These are phyloP conservation scores for Coccomyxa sp. DNA, from an alignment of 139 green algal genomes.

Conservation along the genomic window DNA sequence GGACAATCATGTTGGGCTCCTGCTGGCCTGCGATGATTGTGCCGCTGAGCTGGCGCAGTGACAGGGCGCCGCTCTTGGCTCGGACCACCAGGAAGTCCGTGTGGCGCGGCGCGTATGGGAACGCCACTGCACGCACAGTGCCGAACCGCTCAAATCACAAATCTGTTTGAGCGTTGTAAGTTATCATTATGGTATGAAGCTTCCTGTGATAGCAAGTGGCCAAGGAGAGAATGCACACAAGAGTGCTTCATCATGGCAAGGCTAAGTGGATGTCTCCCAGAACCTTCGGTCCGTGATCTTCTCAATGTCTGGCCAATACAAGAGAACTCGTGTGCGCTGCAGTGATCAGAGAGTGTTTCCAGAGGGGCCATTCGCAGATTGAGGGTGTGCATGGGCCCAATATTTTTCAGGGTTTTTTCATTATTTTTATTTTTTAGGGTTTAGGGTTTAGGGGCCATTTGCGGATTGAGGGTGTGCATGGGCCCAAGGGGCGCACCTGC, in stretches of 20 bases:
- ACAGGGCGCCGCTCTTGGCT: conserved; percentile 38
- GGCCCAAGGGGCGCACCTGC: conserved; percentile 44
- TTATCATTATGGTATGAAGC: background rate
- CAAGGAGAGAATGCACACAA: too few species aligned
- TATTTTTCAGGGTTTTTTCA: too few species aligned
- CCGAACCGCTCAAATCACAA: background rate
- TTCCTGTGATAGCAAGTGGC: background rate
- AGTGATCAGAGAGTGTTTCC: too few species aligned
- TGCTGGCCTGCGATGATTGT: conserved; percentile 61
- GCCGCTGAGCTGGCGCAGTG: conserved; percentile 61
- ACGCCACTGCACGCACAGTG: background rate
- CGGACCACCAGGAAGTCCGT: conserved; percentile 83
- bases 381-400: conserved; percentile 28
- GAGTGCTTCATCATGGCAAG: too few species aligned
- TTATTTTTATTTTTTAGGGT: too few species aligned
- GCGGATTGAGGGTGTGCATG: too few species aligned
- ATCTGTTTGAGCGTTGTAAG: background rate
- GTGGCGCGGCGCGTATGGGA: background rate
- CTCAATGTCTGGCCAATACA: too few species aligned
- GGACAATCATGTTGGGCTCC: conserved; percentile 53
- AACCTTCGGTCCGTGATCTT: too few species aligned
- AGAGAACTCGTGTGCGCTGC: too few species aligned
- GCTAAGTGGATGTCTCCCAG: too few species aligned
- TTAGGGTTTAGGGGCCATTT: too few species aligned
- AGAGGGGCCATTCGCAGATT: too few species aligned